A percentile compares a stretch with the other conserved stretches of the same genome.
Evolutionary conservation across 225 moss, liverwort and hornwort genomes (phyloP).

Genomic region (Climacium dendroides): DNA sequence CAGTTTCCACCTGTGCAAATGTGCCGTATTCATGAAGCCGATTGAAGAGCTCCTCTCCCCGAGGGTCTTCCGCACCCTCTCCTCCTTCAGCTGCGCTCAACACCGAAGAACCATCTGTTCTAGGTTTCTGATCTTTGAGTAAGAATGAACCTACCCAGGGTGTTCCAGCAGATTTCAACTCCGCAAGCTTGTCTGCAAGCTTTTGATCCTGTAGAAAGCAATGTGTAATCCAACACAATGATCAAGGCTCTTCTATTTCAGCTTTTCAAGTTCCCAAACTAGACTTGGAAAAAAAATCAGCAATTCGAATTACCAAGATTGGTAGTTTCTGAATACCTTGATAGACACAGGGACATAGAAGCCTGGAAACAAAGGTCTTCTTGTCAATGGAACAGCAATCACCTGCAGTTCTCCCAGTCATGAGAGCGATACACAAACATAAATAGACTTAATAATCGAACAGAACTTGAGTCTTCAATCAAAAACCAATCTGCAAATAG

Average conservation of each 20-base stretch:
- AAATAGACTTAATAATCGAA: not conserved
- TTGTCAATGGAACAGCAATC: conserved; percentile 73
- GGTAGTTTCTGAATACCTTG: conserved; percentile 43
- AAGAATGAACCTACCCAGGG: conserved; percentile 96
- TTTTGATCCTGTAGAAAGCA: conserved; percentile 61
- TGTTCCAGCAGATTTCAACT: conserved; percentile 81
- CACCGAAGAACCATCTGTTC: conserved; percentile 51
- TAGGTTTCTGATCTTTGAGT: conserved; percentile 67
- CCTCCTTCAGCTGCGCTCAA: conserved; percentile 53
- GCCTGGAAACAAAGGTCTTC: conserved; percentile 91
- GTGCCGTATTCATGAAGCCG: conserved; percentile 95
- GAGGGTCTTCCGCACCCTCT: conserved; percentile 62
- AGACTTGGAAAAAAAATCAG: not conserved
- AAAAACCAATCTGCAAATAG: not conserved
- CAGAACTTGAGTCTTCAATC: not conserved
- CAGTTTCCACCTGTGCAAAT: conserved; percentile 84
- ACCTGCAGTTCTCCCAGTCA: conserved; percentile 37
- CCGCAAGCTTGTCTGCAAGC: conserved; percentile 84
- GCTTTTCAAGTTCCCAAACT: not conserved
- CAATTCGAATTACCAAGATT: not conserved
- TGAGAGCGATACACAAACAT: not conserved
- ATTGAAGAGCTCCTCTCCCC: conserved; percentile 87
- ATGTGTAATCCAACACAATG: not conserved
- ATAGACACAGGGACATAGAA: conserved; percentile 94
- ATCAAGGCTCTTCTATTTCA: not conserved